Base-by-base conservation (phyloP, 78 protist species). In the Bodo saltans region DNA sequence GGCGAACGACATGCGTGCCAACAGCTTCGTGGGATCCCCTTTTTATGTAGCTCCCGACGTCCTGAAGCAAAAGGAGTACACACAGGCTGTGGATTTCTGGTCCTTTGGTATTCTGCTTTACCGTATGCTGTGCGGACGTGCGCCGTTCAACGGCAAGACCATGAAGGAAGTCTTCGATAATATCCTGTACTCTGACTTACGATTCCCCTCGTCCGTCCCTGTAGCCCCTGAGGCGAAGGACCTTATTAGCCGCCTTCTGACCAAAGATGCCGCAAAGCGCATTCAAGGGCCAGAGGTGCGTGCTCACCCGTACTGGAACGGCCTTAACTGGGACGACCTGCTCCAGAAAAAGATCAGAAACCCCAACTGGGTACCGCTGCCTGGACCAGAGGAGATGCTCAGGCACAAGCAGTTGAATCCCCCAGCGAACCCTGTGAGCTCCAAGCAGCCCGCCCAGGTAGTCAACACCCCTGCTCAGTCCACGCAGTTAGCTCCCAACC, bases 11-110 rank as follows among this genome's bases (percentile, higher is more conserved):
- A 12, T 38, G 8, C 12, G 70, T 11, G 34, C 81, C 3, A 67
- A 47, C 39, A 69, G 83, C 32, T 75, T 75, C 83, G 74, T 73
- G 32, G 85, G 84, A 32, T 79, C 90, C n/a, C 60, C 37, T 1
- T 75, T 79, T 52, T 95, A 95, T 85, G 83, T 93, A 23, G 98
- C 95, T 8, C 95, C 96, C 29, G 97, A 92, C 74, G 53, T 90
- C 26, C 71, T 95, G 21, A 53, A 68, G 60, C 81, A 85, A 27
- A 83, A 88, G 70, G 94, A 92, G 37, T 82, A 94, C 81, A 89
- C 84, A 42, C 32, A 26, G 28, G 47, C 85, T 0, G 96, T 94
- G 17, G 97, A 96, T 75, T 92, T 78, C 85, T 97, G 88, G 95
- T 68, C 86, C 86, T 78, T 90, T 23, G 97, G 90, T 34, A 79